Percentiles rank a stretch among this genome's conserved stretches.
Evolutionary conservation across 1,139 yeast species (phyloP).

Genomic region (Scheffersomyces segobiensis): DNA sequence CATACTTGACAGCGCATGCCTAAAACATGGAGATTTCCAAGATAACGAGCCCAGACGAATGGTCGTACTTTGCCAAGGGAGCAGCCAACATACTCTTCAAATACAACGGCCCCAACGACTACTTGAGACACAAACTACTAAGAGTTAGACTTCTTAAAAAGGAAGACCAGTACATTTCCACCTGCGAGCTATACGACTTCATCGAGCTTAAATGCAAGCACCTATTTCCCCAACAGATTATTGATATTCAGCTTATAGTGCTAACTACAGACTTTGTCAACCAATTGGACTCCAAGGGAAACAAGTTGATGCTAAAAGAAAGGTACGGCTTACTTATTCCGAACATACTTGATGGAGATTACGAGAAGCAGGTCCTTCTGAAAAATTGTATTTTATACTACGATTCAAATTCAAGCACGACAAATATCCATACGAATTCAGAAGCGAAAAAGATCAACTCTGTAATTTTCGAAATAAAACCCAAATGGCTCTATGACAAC

Average conservation of each 20-base stretch:
- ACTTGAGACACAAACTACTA: slow-evolving; percentile 35
- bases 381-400: slow-evolving; percentile 40
- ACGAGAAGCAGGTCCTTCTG: slow-evolving; percentile 26
- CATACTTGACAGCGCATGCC: not conserved
- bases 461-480: slow-evolving; percentile 45
- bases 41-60: slow-evolving; percentile 40
- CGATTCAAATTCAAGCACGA: slow-evolving; percentile 3
- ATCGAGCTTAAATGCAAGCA: slow-evolving; percentile 44
- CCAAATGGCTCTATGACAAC: slow-evolving; percentile 51
- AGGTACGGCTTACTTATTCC: slow-evolving; percentile 44
- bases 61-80: slow-evolving; percentile 49
- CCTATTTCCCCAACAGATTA: slow-evolving; percentile 38
- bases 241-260: slow-evolving; percentile 41
- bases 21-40: slow-evolving; percentile 41
- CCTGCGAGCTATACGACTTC: slow-evolving; percentile 45
- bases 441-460: slow-evolving; percentile 19
- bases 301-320: slow-evolving; percentile 36
- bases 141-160: slow-evolving; percentile 39
- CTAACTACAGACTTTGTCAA: slow-evolving; percentile 36
- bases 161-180: slow-evolving; percentile 41
- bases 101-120: slow-evolving; percentile 40
- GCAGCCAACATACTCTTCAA: slow-evolving; percentile 47
- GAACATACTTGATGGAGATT: slow-evolving; percentile 39
- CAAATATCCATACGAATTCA: not conserved
- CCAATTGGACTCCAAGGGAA: slow-evolving; percentile 28